Percentiles rank a stretch among this genome's conserved stretches.
phyloP scores from a whole-genome alignment of 202 grass and related monocot genomes.

The Setaria italica region DNA sequence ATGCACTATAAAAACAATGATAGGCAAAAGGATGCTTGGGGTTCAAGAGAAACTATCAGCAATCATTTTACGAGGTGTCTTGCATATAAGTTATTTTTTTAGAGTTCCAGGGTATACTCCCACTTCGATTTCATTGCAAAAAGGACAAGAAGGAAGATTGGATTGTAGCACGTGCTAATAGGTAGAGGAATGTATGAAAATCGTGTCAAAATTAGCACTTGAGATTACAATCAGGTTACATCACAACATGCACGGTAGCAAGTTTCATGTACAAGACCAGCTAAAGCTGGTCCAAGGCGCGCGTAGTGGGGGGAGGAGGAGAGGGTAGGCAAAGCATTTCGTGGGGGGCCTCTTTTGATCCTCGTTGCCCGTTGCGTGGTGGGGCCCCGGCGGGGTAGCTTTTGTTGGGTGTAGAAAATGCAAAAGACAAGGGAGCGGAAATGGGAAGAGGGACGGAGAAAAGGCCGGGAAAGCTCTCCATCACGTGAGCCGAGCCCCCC shows the following conservation, averaged over 20 bases:
- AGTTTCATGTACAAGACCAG: background rate
- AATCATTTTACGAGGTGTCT: too few species aligned
- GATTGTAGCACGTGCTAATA: background rate
- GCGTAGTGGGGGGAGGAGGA: background rate
- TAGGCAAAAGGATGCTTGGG: background rate
- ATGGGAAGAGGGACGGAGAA: background rate
- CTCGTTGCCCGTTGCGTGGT: conserved; percentile 16
- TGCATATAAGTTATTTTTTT: too few species aligned
- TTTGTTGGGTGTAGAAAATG: conserved; percentile 32
- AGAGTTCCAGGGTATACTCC: too few species aligned
- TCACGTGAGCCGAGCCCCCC: conserved; percentile 2
- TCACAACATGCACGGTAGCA: background rate
- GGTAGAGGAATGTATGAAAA: background rate
- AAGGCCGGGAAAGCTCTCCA: background rate
- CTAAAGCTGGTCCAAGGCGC: background rate
- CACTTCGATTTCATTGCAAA: too few species aligned
- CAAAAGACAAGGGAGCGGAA: conserved; percentile 6
- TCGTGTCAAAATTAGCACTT: background rate
- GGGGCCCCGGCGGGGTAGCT: background rate
- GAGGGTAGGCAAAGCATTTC: conserved; percentile 8
- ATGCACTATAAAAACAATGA: background rate
- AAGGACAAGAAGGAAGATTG: too few species aligned
- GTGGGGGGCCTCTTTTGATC: background rate
- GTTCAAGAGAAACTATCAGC: background rate
- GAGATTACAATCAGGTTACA: background rate